These are phyloP conservation scores for Echeveria elegans DNA, from an alignment of 164 flowering plant species.

Conservation along the genomic window DNA sequence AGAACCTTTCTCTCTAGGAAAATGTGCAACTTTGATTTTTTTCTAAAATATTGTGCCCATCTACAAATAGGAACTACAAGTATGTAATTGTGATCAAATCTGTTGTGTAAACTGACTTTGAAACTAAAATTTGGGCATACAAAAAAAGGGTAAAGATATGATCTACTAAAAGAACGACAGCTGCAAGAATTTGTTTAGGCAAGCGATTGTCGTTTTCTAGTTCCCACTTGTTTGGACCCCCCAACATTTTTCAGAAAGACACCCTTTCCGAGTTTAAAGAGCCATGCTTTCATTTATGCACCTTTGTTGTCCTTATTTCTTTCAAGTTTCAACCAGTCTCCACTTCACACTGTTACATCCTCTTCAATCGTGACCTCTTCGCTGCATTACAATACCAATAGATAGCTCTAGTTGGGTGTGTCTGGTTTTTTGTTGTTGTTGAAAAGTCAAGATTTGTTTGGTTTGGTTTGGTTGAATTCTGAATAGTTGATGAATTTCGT, in stretches of 20 bases:
- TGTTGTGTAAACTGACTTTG: neutral
- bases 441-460: too few species aligned
- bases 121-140: neutral
- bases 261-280: conserved; percentile 15
- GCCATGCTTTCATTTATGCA: neutral
- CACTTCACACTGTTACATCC: neutral
- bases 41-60: too few species aligned
- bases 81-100: neutral
- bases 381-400: too few species aligned
- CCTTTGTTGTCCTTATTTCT: neutral
- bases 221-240: conserved; percentile 18
- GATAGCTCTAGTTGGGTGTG: too few species aligned
- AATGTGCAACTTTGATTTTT: too few species aligned
- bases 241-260: neutral
- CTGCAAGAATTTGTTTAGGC: too few species aligned
- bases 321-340: neutral
- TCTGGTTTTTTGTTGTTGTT: too few species aligned
- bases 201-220: conserved; percentile 6
- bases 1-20: too few species aligned
- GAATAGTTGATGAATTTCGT: too few species aligned
- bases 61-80: too few species aligned
- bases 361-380: neutral
- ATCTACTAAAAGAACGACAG: conserved; percentile 9
- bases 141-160: neutral
- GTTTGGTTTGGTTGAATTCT: too few species aligned